A percentile compares a stretch with the other conserved stretches of the same genome.
phyloP scores from a whole-genome alignment of 1,284 basidiomycete species.

The Anthracocystis walkeri region DNA sequence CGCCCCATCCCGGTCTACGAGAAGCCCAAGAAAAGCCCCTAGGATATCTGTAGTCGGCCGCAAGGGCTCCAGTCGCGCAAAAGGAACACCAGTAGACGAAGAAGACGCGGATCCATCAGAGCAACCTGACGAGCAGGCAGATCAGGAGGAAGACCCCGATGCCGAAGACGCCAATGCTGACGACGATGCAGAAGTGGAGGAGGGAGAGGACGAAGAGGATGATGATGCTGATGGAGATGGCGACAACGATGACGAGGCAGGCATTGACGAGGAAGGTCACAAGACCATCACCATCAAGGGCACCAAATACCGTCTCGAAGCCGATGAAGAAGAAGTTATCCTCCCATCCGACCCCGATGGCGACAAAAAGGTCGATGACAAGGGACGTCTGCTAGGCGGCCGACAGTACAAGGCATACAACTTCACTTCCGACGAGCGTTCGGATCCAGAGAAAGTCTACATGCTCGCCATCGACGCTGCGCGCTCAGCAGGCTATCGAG shows the following conservation, averaged over 20 bases:
- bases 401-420: slow-evolving; percentile 89
- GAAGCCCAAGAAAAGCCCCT: slow-evolving; percentile 26
- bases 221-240: slow-evolving; percentile 25
- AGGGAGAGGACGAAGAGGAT: slow-evolving; percentile 23
- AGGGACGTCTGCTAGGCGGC: slow-evolving; percentile 86
- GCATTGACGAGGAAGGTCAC: slow-evolving; percentile 45
- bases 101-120: slow-evolving; percentile 17
- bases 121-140: slow-evolving; percentile 9
- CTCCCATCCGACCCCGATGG: slow-evolving; percentile 87
- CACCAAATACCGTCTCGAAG: slow-evolving; percentile 80
- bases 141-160: slow-evolving; percentile 21
- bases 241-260: slow-evolving; percentile 29
- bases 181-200: slow-evolving; percentile 17
- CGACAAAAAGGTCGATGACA: slow-evolving; percentile 87
- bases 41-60: slow-evolving; percentile 28
- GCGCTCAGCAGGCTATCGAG: slow-evolving; percentile 91
- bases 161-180: slow-evolving; percentile 9
- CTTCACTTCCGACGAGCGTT: slow-evolving; percentile 82
- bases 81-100: slow-evolving; percentile 22
- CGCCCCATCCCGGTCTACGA: slow-evolving; percentile 13
- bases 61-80: slow-evolving; percentile 10
- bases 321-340: slow-evolving; percentile 86
- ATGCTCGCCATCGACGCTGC: slow-evolving; percentile 98
- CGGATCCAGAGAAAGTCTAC: slow-evolving; percentile 83
- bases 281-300: slow-evolving; percentile 82